phyloP scores from a whole-genome alignment of 306 rosid species.

The Acacia crassicarpa region DNA sequence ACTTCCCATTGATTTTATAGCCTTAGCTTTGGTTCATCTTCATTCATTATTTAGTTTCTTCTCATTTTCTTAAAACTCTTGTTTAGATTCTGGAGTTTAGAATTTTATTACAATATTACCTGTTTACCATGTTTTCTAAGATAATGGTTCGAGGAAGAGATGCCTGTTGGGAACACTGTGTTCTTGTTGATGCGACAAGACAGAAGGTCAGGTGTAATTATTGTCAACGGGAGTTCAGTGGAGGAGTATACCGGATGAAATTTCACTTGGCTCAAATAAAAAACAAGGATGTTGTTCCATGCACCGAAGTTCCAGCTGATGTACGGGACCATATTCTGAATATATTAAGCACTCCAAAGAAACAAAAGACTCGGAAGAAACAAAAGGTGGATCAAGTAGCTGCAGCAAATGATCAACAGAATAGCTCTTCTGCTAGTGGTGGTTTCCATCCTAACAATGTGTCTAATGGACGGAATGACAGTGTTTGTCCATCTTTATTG shows the following conservation, averaged over 20 bases:
- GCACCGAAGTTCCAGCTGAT: constrained; percentile 62
- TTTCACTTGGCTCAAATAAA: constrained; percentile 82
- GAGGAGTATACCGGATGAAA: constrained; percentile 83
- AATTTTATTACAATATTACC: constrained; percentile 4
- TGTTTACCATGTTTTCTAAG: constrained; percentile 29
- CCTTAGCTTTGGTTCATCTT: constrained; percentile 1
- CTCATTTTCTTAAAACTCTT: not conserved
- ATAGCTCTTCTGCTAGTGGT: constrained; percentile 68
- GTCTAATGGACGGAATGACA: constrained; percentile 58
- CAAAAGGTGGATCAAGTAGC: constrained; percentile 46
- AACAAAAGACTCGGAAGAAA: constrained; percentile 63
- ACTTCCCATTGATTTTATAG: not conserved
- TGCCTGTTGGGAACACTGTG: constrained; percentile 81
- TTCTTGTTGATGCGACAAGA: constrained; percentile 62
- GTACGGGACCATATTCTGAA: constrained; percentile 65
- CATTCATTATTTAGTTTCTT: not conserved
- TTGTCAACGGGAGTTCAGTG: constrained; percentile 73
- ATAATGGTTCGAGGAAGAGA: constrained; percentile 80
- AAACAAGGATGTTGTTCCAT: constrained; percentile 78
- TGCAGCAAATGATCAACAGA: constrained; percentile 46
- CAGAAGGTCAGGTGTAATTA: constrained; percentile 78
- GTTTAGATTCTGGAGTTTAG: not conserved
- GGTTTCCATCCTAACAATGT: constrained; percentile 57
- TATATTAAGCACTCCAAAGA: constrained; percentile 61
- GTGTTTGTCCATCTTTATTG: constrained; percentile 54